Percentiles rank a stretch among this genome's conserved stretches.
Conservation (phyloP, 2,329 filamentous ascomycete species). For the Keithomyces neogunnii region DNA sequence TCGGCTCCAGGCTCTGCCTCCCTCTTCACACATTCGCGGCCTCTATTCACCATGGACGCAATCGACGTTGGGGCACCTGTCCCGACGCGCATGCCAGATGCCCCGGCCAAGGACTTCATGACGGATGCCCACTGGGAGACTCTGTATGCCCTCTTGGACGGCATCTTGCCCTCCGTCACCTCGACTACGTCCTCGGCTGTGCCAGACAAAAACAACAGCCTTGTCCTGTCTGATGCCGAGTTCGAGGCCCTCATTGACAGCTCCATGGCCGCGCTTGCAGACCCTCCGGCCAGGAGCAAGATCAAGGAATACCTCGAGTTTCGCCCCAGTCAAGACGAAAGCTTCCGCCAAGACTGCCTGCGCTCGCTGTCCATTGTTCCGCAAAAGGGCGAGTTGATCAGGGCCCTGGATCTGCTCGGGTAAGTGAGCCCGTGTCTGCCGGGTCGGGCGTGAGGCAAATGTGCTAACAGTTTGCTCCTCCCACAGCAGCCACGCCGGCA, state of each 20-base stretch:
- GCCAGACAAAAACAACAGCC: conserved; percentile 23
- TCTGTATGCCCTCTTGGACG: conserved; percentile 46
- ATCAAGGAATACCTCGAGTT: conserved; percentile 46
- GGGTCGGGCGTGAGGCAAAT: too few relatives aligned
- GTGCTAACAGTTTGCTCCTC: neutral
- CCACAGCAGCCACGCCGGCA: conserved; percentile 50
- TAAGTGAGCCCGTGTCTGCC: conserved; percentile 22
- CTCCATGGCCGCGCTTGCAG: conserved; percentile 25
- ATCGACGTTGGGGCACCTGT: neutral
- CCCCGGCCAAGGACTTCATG: conserved; percentile 29
- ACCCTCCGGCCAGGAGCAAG: conserved; percentile 31
- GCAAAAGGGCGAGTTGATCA: conserved; percentile 27
- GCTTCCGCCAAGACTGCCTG: conserved; percentile 42
- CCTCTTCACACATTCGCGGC: neutral
- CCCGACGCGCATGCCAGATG: conserved; percentile 15
- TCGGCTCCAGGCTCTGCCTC: too few relatives aligned
- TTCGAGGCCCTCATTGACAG: conserved; percentile 37
- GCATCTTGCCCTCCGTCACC: conserved; percentile 51
- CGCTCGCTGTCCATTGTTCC: conserved; percentile 31
- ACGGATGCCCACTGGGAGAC: conserved; percentile 44
- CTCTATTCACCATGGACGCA: neutral
- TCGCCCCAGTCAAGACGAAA: conserved; percentile 40
- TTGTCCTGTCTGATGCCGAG: conserved; percentile 36
- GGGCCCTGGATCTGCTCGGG: conserved; percentile 32
- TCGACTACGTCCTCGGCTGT: conserved; percentile 24